phyloP scores from a whole-genome alignment of 2,329 filamentous ascomycete species.

The Microsporum audouinii region DNA sequence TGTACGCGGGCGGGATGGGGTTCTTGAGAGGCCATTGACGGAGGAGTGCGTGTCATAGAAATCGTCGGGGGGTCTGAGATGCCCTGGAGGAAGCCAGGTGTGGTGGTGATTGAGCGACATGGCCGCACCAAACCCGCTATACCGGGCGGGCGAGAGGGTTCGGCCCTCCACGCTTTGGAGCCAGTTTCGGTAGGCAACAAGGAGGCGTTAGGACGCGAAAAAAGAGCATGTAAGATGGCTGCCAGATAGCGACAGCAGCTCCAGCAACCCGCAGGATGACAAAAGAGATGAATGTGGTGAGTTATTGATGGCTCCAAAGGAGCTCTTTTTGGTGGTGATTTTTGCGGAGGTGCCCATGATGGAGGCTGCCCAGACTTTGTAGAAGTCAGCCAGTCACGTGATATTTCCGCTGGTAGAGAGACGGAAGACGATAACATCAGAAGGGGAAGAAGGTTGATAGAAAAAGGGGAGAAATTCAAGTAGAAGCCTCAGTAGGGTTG shows the following conservation, averaged over 20 bases:
- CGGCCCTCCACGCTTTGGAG: constrained; percentile 34
- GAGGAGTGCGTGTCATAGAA: constrained; percentile 29
- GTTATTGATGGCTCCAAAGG: constrained; percentile 27
- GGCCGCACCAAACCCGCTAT: constrained; percentile 36
- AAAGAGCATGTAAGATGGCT: constrained; percentile 26
- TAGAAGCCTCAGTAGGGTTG: too few relatives aligned
- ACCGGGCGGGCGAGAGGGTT: constrained; percentile 35
- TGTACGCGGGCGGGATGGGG: constrained; percentile 34
- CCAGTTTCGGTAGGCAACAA: constrained; percentile 25
- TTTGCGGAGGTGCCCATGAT: constrained; percentile 31
- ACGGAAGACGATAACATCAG: not conserved
- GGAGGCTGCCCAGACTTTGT: constrained; percentile 23
- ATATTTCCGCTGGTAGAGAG: not conserved
- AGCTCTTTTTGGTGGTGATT: constrained; percentile 29
- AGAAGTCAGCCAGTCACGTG: constrained; percentile 13
- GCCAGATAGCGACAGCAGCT: constrained; percentile 14
- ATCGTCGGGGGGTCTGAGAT: constrained; percentile 53
- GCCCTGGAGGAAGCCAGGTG: constrained; percentile 53
- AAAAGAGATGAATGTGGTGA: constrained; percentile 25
- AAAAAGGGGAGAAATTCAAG: too few relatives aligned
- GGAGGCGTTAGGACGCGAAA: constrained; percentile 15
- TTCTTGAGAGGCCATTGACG: constrained; percentile 35
- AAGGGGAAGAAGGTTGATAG: not conserved
- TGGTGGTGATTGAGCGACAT: constrained; percentile 60
- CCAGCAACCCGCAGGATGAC: constrained; percentile 21